phyloP scores from a whole-genome alignment of 306 rosid genomes.

The Vachellia collinsii region DNA sequence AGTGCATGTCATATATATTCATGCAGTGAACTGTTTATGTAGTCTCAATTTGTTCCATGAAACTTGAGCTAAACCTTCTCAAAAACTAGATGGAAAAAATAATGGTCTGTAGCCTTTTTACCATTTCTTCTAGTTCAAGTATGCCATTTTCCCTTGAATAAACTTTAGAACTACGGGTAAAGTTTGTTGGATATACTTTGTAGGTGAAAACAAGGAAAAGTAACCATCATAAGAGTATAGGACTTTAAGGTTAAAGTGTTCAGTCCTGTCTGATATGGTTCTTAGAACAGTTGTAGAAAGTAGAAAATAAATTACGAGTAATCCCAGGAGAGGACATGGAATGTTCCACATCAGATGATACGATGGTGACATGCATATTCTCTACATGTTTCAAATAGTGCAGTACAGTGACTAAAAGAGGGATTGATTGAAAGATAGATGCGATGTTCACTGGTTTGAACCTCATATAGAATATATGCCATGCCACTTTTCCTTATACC shows the following conservation, averaged over 20 bases:
- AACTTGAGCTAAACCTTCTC: background rate
- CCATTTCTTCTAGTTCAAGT: background rate
- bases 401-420: background rate
- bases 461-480: slow-evolving; percentile 17
- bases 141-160: background rate
- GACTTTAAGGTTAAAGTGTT: background rate
- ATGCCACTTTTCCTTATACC: background rate
- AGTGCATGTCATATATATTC: background rate
- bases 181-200: background rate
- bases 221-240: background rate
- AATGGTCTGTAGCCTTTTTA: background rate
- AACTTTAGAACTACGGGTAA: background rate
- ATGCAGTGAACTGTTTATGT: background rate
- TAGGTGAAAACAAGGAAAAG: background rate
- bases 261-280: background rate
- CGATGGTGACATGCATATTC: slow-evolving; percentile 3
- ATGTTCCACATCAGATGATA: slow-evolving; percentile 2
- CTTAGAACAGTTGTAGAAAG: background rate
- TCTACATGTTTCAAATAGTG: background rate
- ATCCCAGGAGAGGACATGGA: background rate
- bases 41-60: background rate
- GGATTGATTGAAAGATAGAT: slow-evolving; percentile 11
- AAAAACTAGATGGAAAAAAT: background rate
- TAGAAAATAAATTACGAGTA: background rate
- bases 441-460: background rate